Conservation (phyloP, 768 basidiomycete species). For the Rhizopogon rudus region DNA sequence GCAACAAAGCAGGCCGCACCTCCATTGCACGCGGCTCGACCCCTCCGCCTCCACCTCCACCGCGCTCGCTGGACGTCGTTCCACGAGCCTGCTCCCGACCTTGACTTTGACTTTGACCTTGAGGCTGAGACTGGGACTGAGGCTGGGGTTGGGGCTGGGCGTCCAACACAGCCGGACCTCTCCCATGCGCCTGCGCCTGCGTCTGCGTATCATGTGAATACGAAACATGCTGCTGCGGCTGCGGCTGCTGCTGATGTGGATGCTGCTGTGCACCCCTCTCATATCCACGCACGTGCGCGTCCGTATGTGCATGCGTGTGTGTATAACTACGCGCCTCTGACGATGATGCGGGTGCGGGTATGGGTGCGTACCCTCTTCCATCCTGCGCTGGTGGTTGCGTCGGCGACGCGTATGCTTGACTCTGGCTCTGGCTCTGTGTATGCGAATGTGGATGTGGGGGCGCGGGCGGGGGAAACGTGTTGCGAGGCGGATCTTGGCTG, state of each 20-base stretch:
- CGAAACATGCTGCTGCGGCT: constrained; percentile 3
- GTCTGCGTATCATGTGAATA: constrained; percentile 15
- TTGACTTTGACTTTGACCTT: constrained; percentile 7
- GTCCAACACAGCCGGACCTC: constrained; percentile 13
- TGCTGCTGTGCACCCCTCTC: neutral
- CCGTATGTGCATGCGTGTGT: neutral
- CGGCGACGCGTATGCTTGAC: constrained; percentile 5
- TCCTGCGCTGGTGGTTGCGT: constrained; percentile 10
- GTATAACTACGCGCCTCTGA: neutral
- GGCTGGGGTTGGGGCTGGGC: constrained; percentile 9
- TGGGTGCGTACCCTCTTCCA: neutral
- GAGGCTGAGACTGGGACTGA: constrained; percentile 8
- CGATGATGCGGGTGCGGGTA: neutral
- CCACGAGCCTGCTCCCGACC: constrained; percentile 6
- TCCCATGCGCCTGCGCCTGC: constrained; percentile 20
- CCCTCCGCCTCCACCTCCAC: constrained; percentile 13
- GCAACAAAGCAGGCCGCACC: neutral
- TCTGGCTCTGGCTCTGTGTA: neutral
- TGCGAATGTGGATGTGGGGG: neutral
- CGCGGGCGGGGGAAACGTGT: neutral
- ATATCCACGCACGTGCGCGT: neutral
- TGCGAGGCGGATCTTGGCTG: neutral
- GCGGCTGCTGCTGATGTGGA: neutral
- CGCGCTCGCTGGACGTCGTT: constrained; percentile 17
- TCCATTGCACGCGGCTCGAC: neutral